Evolutionary conservation across 129 eudicot genomes (phyloP).

Genomic region (sunflower (Helianthus annuus)): HanXRQr2.0-SUNRISE NC_035441.2:102637771-102638270

Average conservation of each 20-base stretch:
- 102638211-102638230: conserved; percentile 33
- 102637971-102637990: conserved; percentile 12
- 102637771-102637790: too few relatives aligned
- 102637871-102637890: neutral
- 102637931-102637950: neutral
- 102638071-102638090: conserved; percentile 47
- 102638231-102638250: conserved; percentile 32
- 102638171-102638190: conserved; percentile 18
- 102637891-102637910: too few relatives aligned
- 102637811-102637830: neutral
- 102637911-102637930: neutral
- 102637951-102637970: neutral
- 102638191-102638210: conserved; percentile 1
- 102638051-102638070: conserved; percentile 35
- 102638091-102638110: conserved; percentile 38
- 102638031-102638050: conserved; percentile 43
- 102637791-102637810: too few relatives aligned
- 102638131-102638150: conserved; percentile 25
- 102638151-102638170: conserved; percentile 30
- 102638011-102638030: conserved; percentile 34
- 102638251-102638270: conserved; percentile 18
- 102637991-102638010: conserved; percentile 25
- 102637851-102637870: too few relatives aligned
- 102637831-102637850: neutral
- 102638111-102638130: conserved; percentile 46